Evolutionary conservation across 495 filamentous ascomycete species (phyloP).

Genomic region (Parathielavia appendiculata): DNA sequence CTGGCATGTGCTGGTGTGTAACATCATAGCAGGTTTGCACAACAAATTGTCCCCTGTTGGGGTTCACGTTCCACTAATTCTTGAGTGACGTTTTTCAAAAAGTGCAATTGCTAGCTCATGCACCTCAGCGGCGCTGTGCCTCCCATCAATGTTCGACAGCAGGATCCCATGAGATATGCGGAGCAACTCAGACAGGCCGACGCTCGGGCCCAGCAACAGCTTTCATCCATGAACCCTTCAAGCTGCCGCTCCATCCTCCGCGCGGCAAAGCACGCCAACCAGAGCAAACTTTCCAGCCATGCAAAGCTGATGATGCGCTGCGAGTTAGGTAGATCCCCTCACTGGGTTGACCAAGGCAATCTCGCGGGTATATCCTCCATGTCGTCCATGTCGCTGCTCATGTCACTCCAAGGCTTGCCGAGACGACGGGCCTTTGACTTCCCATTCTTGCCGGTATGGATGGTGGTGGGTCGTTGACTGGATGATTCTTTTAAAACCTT

Average conservation of each 20-base stretch:
- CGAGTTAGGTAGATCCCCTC: conserved; percentile 16
- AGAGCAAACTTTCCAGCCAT: background rate
- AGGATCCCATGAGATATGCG: no score
- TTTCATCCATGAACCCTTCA: background rate
- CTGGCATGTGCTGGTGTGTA: background rate
- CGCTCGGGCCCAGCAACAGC: no score
- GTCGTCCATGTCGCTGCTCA: conserved; percentile 30
- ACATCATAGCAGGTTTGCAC: background rate
- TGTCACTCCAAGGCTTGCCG: conserved; percentile 4
- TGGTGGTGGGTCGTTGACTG: background rate
- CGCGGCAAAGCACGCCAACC: background rate
- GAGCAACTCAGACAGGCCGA: no score
- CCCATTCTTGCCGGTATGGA: background rate
- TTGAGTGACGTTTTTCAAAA: no score
- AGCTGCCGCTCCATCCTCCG: background rate
- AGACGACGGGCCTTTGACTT: background rate
- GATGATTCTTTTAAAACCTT: background rate
- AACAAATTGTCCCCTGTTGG: no score
- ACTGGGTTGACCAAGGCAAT: conserved; percentile 15
- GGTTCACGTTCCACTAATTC: no score
- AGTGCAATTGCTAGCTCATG: no score
- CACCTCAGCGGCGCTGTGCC: no score
- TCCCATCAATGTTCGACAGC: no score
- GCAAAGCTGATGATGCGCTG: background rate
- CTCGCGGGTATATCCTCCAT: conserved; percentile 36